Evolutionary conservation across 805 yeast species (phyloP), one percentile per base, ranked within the genome.

Genomic region (Starmerella sp.): DNA sequence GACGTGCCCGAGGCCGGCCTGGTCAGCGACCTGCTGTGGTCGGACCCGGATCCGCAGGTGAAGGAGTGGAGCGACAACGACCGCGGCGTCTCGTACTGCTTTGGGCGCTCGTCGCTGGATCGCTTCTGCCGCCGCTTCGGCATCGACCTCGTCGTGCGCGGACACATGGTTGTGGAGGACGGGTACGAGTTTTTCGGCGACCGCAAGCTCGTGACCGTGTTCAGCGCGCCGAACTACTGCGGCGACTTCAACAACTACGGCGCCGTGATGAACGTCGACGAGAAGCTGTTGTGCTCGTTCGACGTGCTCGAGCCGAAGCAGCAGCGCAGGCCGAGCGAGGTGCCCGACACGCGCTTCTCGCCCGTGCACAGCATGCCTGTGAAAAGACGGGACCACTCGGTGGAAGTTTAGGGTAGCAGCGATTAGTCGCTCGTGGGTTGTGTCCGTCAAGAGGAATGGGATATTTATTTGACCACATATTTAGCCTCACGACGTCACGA

Each of bases 251-350:
- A 89, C 68, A 88, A 88, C 66, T 87, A 95, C 95, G 96, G 96
- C 17, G 98, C 98, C 1, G 96, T 93, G 7, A 91, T 93, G 97
- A 83, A 91, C 63, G 96, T 93, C 14, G 80, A 85, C 58, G 95
- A 89, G 60, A 95, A 89, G 61, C 75, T 93, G 61, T 72, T 90
- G 54, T 93, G 98, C 70, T 84, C 93, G 57, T 93, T 93, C 70
- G 97, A 93, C 69, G 76, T 91, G 46, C 74, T 93, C 54, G 96
- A 93, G 71, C 98, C 98, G 15, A 43, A 43, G 46, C 46, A 43
- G 9, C 15, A 11, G 10, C 14, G 17, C 6, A 28, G 9, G 15
- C 4, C 32, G 46, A 9, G 17, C 13, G 17, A 7, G 39, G 39
- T 10, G 35, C 35, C 35, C 22, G 41, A 37, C 4, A 10, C 41